Conservation (phyloP, 352 stramenopile genomes). For the Globisporangium cystogenes region DNA sequence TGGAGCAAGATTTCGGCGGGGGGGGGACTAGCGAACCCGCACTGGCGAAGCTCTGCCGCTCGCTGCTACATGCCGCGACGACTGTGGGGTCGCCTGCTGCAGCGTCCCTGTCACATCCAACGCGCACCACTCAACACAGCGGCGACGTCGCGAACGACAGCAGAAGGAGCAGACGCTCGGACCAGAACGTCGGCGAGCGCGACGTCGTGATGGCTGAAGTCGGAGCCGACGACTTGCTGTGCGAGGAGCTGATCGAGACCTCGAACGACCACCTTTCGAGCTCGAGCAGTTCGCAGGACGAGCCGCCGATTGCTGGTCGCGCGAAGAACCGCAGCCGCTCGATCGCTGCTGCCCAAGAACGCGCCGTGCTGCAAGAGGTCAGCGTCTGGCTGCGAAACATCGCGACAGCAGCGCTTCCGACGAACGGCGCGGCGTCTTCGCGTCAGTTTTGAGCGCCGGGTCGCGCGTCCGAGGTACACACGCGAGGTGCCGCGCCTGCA, state of each 20-base stretch:
- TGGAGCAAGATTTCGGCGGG: slow-evolving; percentile 29
- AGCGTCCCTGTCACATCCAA: not conserved
- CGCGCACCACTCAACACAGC: not conserved
- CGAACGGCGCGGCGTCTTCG: not conserved
- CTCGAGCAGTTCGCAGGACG: not conserved
- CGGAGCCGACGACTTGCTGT: slow-evolving; percentile 41
- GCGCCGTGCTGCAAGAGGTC: slow-evolving; percentile 74
- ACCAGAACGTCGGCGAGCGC: not conserved
- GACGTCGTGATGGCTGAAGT: slow-evolving; percentile 28
- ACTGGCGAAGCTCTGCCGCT: slow-evolving; percentile 45
- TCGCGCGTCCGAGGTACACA: not conserved
- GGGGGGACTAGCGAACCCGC: slow-evolving; percentile 3
- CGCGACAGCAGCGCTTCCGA: slow-evolving; percentile 12
- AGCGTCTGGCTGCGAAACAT: slow-evolving; percentile 72
- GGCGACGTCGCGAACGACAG: not conserved
- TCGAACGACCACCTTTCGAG: slow-evolving; percentile 15
- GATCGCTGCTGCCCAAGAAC: slow-evolving; percentile 51
- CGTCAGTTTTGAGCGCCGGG: not conserved
- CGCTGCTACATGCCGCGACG: slow-evolving; percentile 42
- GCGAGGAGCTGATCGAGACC: slow-evolving; percentile 62
- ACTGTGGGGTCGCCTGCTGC: slow-evolving; percentile 22
- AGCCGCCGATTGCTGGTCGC: slow-evolving; percentile 1
- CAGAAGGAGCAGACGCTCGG: not conserved
- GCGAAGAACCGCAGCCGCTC: slow-evolving; percentile 4
- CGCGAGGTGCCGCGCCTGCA: not conserved